Evolutionary conservation across 2,329 filamentous ascomycete species (phyloP), one percentile per base, ranked within the genome.

Genomic region (Salinomyces thailandicus): DNA sequence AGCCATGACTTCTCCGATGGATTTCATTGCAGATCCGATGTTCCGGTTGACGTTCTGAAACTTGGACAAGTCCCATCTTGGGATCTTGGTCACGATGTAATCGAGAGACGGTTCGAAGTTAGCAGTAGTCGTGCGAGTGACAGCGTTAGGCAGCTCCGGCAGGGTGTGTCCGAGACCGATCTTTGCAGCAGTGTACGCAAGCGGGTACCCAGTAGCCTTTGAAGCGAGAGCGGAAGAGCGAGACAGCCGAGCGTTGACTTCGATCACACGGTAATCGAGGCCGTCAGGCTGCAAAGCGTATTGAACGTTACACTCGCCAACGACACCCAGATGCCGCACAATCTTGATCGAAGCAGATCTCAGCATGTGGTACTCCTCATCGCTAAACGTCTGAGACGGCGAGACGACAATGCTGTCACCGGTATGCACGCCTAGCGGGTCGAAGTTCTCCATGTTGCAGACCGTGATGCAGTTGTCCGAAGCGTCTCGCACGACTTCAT

Each of bases 341-440:
- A 98, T 95, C 73, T 96, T 96, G 71, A 96, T 95, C 31, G 91
- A 85, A 45, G 91, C 87, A 28, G 86, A 85, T 54, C 91, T 85
- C 51, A 98, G 84, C 91, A 98, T 96, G 71, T 98, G 87, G 62
- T 96, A 98, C 64, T 98, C 91, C 69, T 96, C 91, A 53, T 98
- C 91, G 56, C 84, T 93, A 55, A 98, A 71, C 16, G 91, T 98
- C 68, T 98, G 91, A 66, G 83, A 91, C 33, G 91, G 91, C 27
- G 91, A 91, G 42, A 96, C 89, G 45, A 98, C 91, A 54, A 98
- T 98, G 53, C 87, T 95, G 71, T 98, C 91, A 67, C 91, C 91
- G 31, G 91, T 98, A 66, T 98, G 91, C 38, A 94, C 93, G 56
- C 91, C 91, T 24, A 98, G 77, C 47, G 91, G 91, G 58, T 96